These are phyloP conservation scores for Letharia columbiana DNA, from an alignment of 495 filamentous ascomycete genomes.

Conservation along the genomic window DNA sequence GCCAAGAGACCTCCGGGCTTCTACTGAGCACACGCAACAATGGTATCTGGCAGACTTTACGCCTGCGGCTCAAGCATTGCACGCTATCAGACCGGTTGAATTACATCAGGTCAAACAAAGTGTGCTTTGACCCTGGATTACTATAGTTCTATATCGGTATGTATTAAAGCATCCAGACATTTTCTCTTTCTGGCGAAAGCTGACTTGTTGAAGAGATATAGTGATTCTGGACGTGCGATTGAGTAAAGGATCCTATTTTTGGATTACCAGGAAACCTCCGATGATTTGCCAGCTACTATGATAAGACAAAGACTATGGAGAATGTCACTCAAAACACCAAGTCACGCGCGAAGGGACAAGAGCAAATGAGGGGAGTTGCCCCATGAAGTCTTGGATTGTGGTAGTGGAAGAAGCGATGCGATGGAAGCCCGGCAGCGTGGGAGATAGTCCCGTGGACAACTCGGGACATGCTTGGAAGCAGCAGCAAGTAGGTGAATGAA, in stretches of 20 bases:
- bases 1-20: conserved; percentile 8
- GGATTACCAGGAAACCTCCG: not conserved
- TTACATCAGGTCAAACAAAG: not conserved
- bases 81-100: not conserved
- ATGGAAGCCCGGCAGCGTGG: not conserved
- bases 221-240: not conserved
- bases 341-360: not conserved
- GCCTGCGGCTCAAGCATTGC: not conserved
- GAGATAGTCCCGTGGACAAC: not conserved
- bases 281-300: not conserved
- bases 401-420: not conserved
- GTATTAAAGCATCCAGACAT: not conserved
- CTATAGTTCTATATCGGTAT: not conserved
- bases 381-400: not conserved
- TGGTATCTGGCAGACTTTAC: not conserved
- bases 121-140: not conserved
- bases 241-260: not conserved
- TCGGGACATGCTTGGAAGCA: not conserved
- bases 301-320: not conserved
- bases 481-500: not conserved
- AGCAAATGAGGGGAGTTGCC: not conserved
- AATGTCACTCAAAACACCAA: too few relatives aligned
- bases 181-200: not conserved
- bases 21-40: not conserved
- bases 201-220: not conserved